Conservation (phyloP, 2,329 filamentous ascomycete genomes). For the Colletotrichum sp. region DNA sequence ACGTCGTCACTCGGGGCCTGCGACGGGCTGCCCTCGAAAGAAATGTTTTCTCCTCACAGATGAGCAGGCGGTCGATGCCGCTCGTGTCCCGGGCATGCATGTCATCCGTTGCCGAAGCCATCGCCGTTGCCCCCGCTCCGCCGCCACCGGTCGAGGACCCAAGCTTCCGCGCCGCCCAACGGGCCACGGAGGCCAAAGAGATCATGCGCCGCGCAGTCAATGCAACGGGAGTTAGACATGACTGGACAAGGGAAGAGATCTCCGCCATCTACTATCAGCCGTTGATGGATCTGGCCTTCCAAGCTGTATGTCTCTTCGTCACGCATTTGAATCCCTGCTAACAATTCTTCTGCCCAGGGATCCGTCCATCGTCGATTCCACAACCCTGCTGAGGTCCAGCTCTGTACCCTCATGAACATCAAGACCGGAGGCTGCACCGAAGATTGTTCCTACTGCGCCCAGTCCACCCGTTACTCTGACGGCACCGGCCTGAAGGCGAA, state of each 20-base stretch:
- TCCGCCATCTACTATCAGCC: slow-evolving; percentile 82
- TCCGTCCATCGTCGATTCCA: slow-evolving; percentile 85
- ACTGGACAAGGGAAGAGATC: slow-evolving; percentile 86
- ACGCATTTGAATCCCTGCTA: background rate
- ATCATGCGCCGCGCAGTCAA: slow-evolving; percentile 60
- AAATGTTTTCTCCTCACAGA: background rate
- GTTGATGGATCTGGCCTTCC: slow-evolving; percentile 78
- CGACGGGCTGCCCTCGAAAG: background rate
- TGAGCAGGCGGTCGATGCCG: background rate
- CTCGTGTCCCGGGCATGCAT: background rate
- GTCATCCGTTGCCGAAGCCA: slow-evolving; percentile 12
- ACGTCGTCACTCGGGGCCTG: background rate
- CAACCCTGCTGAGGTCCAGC: slow-evolving; percentile 81
- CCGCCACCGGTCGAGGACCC: slow-evolving; percentile 3
- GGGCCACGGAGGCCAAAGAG: slow-evolving; percentile 19
- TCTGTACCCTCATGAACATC: slow-evolving; percentile 97
- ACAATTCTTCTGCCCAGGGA: slow-evolving; percentile 53
- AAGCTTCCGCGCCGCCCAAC: background rate
- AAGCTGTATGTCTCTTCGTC: slow-evolving; percentile 61
- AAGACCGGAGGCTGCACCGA: slow-evolving; percentile 93
- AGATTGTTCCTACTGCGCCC: slow-evolving; percentile 92
- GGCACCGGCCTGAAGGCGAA: slow-evolving; percentile 82
- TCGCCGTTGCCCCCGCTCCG: slow-evolving; percentile 9
- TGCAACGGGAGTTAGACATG: slow-evolving; percentile 66
- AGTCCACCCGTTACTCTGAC: slow-evolving; percentile 80